Conservation (phyloP, 805 yeast genomes). For the Candida sphagnicola region DNA sequence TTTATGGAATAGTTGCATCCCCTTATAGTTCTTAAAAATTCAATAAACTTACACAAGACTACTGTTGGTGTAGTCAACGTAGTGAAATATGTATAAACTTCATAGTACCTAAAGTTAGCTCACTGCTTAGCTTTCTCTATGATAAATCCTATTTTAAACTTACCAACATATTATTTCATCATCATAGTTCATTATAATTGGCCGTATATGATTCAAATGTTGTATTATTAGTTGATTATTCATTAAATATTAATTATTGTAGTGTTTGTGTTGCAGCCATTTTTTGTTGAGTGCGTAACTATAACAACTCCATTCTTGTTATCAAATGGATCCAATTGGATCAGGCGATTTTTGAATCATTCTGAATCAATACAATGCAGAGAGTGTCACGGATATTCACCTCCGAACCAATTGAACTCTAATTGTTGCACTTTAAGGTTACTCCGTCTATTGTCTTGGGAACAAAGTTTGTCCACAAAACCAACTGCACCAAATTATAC, state of each 20-base stretch:
- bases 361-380: too few relatives aligned
- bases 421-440: too few relatives aligned
- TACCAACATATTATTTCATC: neutral
- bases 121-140: neutral
- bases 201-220: neutral
- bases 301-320: neutral
- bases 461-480: too few relatives aligned
- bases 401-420: too few relatives aligned
- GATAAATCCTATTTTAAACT: neutral
- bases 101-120: neutral
- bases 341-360: too few relatives aligned
- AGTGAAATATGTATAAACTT: neutral
- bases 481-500: too few relatives aligned
- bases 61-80: neutral
- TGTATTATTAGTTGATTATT: neutral
- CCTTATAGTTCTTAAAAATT: neutral
- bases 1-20: neutral
- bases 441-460: too few relatives aligned
- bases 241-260: too few relatives aligned
- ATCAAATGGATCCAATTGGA: neutral
- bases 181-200: slow-evolving; percentile 1
- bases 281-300: neutral
- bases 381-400: too few relatives aligned
- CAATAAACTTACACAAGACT: neutral
- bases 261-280: neutral